Percentiles rank a stretch among this genome's conserved stretches.
phyloP scores from a whole-genome alignment of 2,329 filamentous ascomycete species.

The Neocatenulostroma microsporum region DNA sequence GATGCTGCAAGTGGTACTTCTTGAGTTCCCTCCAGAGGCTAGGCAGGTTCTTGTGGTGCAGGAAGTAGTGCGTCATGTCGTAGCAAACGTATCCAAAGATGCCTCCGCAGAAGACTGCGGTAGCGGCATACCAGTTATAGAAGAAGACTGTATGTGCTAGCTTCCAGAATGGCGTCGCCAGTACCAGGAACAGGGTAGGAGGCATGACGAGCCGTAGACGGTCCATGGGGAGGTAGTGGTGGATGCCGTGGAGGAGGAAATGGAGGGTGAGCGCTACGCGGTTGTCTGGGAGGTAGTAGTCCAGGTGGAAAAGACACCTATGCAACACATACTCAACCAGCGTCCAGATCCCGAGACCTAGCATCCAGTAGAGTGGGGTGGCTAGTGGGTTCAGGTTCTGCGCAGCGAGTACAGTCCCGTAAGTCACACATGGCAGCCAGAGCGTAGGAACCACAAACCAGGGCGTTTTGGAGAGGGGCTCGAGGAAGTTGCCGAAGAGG shows the following conservation, averaged over 20 bases:
- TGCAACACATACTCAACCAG: conserved; percentile 84
- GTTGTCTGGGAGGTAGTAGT: conserved; percentile 73
- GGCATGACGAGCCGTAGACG: conserved; percentile 96
- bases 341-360: conserved; percentile 76
- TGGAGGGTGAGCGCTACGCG: conserved; percentile 76
- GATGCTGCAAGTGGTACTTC: conserved; percentile 95
- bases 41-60: conserved; percentile 89
- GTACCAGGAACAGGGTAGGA: conserved; percentile 71
- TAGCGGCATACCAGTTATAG: conserved; percentile 76
- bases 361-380: conserved; percentile 54
- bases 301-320: conserved; percentile 86
- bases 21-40: conserved; percentile 85
- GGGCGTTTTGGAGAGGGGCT: conserved; percentile 88
- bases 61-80: conserved; percentile 96
- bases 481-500: conserved; percentile 95
- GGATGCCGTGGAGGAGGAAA: conserved; percentile 91
- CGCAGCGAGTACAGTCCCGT: conserved; percentile 60
- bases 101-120: conserved; percentile 75
- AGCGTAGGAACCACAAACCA: conserved; percentile 84
- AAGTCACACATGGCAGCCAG: conserved; percentile 75
- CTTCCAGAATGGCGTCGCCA: conserved; percentile 88
- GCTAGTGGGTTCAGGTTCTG: conserved; percentile 48
- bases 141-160: conserved; percentile 74
- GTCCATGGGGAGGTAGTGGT: conserved; percentile 99
- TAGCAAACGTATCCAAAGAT: conserved; percentile 96